These are phyloP conservation scores for Dovyalis caffra DNA, from an alignment of 345 rosid species.

Conservation along the genomic window DNA sequence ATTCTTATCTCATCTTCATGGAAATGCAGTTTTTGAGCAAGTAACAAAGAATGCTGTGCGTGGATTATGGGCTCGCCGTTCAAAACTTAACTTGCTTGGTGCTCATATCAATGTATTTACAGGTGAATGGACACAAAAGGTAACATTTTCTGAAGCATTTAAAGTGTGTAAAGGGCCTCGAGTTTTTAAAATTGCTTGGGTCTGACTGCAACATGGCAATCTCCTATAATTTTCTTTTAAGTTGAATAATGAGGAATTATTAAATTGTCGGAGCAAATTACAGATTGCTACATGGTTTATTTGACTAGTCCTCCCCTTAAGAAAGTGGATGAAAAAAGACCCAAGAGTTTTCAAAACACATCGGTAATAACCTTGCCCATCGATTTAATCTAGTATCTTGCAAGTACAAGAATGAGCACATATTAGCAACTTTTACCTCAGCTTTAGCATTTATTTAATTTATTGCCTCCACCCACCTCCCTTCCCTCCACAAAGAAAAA, in stretches of 20 bases:
- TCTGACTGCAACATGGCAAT: background rate
- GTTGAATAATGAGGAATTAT: background rate
- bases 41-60: conserved; percentile 90
- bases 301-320: background rate
- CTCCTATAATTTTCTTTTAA: background rate
- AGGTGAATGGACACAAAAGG: conserved; percentile 99
- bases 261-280: background rate
- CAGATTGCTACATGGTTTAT: background rate
- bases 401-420: background rate
- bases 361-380: background rate
- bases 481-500: too few relatives aligned
- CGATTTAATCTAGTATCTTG: background rate
- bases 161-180: background rate
- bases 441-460: background rate
- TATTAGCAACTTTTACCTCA: background rate
- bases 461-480: too few relatives aligned
- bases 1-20: conserved; percentile 12
- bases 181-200: background rate
- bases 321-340: too few relatives aligned
- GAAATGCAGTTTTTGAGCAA: conserved; percentile 78
- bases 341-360: too few relatives aligned
- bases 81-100: conserved; percentile 86
- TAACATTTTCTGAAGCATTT: conserved; percentile 25
- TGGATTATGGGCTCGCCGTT: conserved; percentile 96
- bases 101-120: conserved; percentile 99